These are phyloP conservation scores for Elaeis guineensis DNA, from an alignment of 176 grass and related monocot genomes.

Conservation along the genomic window DNA sequence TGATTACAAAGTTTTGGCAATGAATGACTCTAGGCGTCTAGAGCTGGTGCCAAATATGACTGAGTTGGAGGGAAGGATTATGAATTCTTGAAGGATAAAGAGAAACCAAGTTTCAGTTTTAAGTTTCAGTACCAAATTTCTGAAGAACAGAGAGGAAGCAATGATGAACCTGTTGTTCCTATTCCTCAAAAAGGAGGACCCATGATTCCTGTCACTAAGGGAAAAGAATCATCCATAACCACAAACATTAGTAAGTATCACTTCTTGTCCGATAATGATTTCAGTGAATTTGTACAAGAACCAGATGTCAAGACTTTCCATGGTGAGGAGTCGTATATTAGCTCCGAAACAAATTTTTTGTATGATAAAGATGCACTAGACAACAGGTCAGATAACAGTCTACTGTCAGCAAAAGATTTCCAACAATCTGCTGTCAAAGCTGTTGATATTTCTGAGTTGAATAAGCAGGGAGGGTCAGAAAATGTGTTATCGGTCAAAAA, in stretches of 20 bases:
- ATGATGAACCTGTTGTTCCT: no score
- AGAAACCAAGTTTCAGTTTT: conserved; percentile 37
- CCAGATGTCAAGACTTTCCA: conserved; percentile 56
- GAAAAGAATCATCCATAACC: conserved; percentile 1
- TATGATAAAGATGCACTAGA: not conserved
- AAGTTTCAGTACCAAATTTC: conserved; percentile 56
- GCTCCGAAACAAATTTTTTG: not conserved
- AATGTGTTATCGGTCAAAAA: no score
- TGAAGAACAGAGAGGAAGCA: not conserved
- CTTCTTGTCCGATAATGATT: conserved; percentile 58
- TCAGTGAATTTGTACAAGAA: conserved; percentile 49
- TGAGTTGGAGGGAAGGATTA: not conserved
- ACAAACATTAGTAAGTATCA: conserved; percentile 46
- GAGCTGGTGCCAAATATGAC: no score
- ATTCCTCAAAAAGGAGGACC: not conserved
- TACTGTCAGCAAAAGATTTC: no score
- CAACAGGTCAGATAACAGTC: no score
- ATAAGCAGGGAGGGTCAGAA: no score
- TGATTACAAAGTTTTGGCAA: not conserved
- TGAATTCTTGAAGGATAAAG: not conserved
- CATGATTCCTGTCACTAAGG: not conserved
- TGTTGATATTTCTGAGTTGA: no score
- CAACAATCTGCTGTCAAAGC: no score
- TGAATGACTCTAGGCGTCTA: no score
- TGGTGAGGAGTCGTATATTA: conserved; percentile 41